Evolutionary conservation across 768 basidiomycete genomes (phyloP), one percentile per base, ranked within the genome.

Genomic region (Lentinula sp.): DNA sequence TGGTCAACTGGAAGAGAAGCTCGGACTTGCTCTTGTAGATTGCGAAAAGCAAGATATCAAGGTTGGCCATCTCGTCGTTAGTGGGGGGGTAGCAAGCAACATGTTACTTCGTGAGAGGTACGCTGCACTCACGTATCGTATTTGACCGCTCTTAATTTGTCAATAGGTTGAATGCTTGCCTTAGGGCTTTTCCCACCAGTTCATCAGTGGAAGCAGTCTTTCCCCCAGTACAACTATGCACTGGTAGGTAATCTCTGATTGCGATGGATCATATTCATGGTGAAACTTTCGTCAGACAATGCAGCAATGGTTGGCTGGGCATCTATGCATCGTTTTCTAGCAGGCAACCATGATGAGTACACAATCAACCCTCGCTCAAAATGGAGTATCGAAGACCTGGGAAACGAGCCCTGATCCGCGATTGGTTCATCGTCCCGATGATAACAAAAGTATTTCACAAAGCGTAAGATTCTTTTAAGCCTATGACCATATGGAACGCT

Each of bases 271-370:
- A 53, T 21, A 28, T 58, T 56, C 18, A 40, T 7, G 53, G 31
- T 32, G 37, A 4, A 57, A 13, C 43, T 4, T 39, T 23, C 31
- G 42, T 0, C 64, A 95, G 96, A 98, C 67, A 98, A 98, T 70
- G 96, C 96, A 0, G 95, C 84, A 8, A 98, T 98, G 96, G 91
- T 98, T 65, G 96, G 84, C 2, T 96, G 89, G 91, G 90, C 95
- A 3, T 87, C 91, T 0, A 88, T 95, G 81, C 75, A 87, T 66
- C 84, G 94, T 11, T 90, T 97, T 63, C 77, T 88, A 28, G 75
- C 74, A 0, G 76, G 75, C 3, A 85, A 88, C 61, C 73, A 79
- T 48, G 88, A 88, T 66, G 75, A 80, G 7, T 92, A 87, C 64
- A 75, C 79, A 23, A 77, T 89, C 13, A 80, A 80, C 21, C 73